These are phyloP conservation scores for Suhomyces sp. DNA, from an alignment of 805 yeast species.

Conservation along the genomic window DNA sequence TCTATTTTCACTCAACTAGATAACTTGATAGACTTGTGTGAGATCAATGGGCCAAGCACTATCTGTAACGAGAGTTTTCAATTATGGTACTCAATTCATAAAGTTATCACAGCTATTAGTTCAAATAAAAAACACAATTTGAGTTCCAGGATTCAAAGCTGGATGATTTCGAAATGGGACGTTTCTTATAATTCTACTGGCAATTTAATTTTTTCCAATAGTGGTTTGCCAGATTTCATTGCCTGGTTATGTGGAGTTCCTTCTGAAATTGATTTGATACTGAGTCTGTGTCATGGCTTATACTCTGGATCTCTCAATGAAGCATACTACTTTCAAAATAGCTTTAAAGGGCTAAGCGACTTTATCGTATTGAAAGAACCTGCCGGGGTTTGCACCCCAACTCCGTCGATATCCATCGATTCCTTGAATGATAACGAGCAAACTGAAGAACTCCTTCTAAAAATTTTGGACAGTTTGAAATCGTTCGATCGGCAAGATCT, in stretches of 20 bases:
- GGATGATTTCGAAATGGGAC: slow-evolving; percentile 53
- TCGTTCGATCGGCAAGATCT: neutral
- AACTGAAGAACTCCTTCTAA: slow-evolving; percentile 6
- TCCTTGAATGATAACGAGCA: slow-evolving; percentile 4
- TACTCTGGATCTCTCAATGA: slow-evolving; percentile 11
- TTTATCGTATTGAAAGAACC: slow-evolving; percentile 8
- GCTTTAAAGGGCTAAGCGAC: slow-evolving; percentile 2
- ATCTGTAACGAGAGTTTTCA: slow-evolving; percentile 46
- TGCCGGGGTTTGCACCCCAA: neutral
- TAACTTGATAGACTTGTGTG: slow-evolving; percentile 51
- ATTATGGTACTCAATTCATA: slow-evolving; percentile 52
- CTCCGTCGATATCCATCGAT: slow-evolving; percentile 1
- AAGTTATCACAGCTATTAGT: slow-evolving; percentile 32
- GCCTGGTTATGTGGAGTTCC: slow-evolving; percentile 42
- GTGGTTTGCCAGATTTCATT: slow-evolving; percentile 34
- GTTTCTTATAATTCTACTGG: slow-evolving; percentile 30
- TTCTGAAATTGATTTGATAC: neutral
- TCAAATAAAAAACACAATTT: slow-evolving; percentile 25
- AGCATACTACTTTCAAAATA: slow-evolving; percentile 2
- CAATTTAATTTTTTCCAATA: slow-evolving; percentile 24
- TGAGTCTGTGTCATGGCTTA: neutral
- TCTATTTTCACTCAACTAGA: slow-evolving; percentile 46
- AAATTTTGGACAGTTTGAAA: slow-evolving; percentile 8
- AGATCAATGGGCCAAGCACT: slow-evolving; percentile 57
- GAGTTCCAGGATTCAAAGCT: slow-evolving; percentile 36